Evolutionary conservation across 371 early-diverging fungal species (phyloP), one percentile per base, ranked within the genome.

Genomic region (Mucor velutinosus): DNA sequence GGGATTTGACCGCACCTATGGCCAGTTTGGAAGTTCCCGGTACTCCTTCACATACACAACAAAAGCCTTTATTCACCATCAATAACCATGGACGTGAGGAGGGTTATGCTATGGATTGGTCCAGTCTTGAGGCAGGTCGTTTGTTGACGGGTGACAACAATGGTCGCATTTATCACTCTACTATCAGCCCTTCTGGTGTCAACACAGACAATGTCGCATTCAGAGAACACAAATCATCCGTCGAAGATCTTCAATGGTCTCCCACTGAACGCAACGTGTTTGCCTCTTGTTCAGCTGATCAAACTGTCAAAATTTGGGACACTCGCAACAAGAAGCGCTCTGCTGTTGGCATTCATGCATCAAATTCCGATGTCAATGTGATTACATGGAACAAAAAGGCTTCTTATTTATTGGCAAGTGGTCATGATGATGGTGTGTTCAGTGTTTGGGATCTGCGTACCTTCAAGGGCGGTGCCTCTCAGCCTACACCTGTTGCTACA

Each of bases 211-310:
- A 86, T 32, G 82, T 81, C 19, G 86, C 95, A 6, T 96, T 94
- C 81, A 81, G 77, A 35, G 97, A 94, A 53, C 97, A 97, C 73
- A 85, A 82, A 53, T 86, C 88, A 15, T 95, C 95, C 32, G 90
- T 97, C 6, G 99, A 99, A 76, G 99, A 99, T 81, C 67, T 99
- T 55, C 97, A 97, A 79, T 97, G 97, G 97, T 95, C 97, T 1
- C 96, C 97, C 27, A 82, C 88, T 1, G 95, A 97, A 71, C 85
- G 85, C 32, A 89, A 86, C 25, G 97, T 97, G 7, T 99, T 99
- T 89, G 97, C 97, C 0, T 92, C 95, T 4, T 90, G 92, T 70
- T 94, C 95, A 0, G 87, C 93, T 5, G 97, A 97, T 81, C 87
- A 92, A 70, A 94, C 96, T 0, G 89, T 99, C 65, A 88, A 92